Conservation (phyloP, 192 early-diverging fungal genomes). For the Dissophora ornata region DNA sequence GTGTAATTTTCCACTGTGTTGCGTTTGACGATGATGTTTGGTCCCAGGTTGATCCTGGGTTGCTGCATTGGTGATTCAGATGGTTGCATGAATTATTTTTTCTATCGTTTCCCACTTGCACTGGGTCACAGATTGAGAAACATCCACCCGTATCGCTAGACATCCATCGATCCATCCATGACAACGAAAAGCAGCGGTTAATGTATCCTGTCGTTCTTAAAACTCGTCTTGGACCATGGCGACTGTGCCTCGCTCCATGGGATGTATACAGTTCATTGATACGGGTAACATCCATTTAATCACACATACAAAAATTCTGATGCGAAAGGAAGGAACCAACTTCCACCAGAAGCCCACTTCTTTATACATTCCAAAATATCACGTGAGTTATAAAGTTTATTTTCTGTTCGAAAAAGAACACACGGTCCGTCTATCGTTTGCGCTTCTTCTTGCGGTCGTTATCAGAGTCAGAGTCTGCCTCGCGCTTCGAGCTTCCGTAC, state of each 20-base stretch:
- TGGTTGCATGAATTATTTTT: too few relatives aligned
- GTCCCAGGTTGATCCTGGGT: constrained; percentile 1
- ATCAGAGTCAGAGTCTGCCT: constrained; percentile 49
- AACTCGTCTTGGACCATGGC: too few relatives aligned
- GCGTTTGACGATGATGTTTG: too few relatives aligned
- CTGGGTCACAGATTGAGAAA: too few relatives aligned
- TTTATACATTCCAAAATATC: not conserved
- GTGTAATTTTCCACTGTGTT: too few relatives aligned
- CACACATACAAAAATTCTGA: constrained; percentile 25
- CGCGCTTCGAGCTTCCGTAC: constrained; percentile 42
- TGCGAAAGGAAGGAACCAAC: constrained; percentile 25
- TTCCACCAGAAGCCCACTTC: not conserved
- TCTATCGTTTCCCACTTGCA: too few relatives aligned
- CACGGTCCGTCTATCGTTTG: constrained; percentile 48
- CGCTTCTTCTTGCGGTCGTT: constrained; percentile 54
- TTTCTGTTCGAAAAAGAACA: too few relatives aligned
- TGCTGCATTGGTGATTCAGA: too few relatives aligned
- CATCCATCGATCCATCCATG: constrained; percentile 14
- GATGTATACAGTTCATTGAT: too few relatives aligned
- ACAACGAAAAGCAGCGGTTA: not conserved
- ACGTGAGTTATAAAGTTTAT: too few relatives aligned
- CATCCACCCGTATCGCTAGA: not conserved
- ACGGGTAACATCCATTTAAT: too few relatives aligned
- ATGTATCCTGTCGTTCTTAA: too few relatives aligned
- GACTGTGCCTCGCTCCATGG: not conserved